These are phyloP conservation scores for Amanita rubescens DNA, from an alignment of 768 basidiomycete genomes.

Conservation along the genomic window DNA sequence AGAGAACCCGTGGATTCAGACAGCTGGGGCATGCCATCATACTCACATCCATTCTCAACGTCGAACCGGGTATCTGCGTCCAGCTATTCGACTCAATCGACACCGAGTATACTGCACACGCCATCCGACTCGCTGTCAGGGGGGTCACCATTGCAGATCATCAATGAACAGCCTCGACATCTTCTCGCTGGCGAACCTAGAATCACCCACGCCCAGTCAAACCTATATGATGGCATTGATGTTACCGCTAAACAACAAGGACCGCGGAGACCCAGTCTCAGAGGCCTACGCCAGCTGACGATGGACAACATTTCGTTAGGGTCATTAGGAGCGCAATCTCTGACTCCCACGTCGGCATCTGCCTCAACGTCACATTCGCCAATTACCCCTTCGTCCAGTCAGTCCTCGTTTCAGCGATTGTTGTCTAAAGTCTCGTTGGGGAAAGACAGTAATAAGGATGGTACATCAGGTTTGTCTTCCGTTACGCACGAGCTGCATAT, in stretches of 20 bases:
- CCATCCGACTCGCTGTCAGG: not conserved
- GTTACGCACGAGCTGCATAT: not conserved
- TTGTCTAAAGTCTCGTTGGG: constrained; percentile 2
- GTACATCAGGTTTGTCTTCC: not conserved
- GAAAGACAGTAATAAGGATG: not conserved
- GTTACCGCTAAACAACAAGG: not conserved
- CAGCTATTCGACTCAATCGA: not conserved
- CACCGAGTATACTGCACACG: not conserved
- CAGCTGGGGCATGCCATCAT: not conserved
- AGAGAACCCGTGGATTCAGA: not conserved
- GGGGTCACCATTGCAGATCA: not conserved
- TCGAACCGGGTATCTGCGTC: not conserved
- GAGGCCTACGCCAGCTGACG: not conserved
- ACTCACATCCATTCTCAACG: not conserved
- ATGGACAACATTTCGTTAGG: not conserved
- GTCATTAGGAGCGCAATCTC: not conserved
- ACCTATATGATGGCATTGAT: not conserved
- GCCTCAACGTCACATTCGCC: constrained; percentile 3
- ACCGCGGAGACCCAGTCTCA: not conserved
- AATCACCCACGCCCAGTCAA: not conserved
- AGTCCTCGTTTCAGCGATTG: not conserved
- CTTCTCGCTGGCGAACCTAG: not conserved
- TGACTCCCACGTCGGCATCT: not conserved
- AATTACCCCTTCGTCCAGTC: constrained; percentile 1
- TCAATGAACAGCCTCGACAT: not conserved